Base-by-base conservation (phyloP, 805 yeast species). In the Wickerhamomyces chambardii region DNA sequence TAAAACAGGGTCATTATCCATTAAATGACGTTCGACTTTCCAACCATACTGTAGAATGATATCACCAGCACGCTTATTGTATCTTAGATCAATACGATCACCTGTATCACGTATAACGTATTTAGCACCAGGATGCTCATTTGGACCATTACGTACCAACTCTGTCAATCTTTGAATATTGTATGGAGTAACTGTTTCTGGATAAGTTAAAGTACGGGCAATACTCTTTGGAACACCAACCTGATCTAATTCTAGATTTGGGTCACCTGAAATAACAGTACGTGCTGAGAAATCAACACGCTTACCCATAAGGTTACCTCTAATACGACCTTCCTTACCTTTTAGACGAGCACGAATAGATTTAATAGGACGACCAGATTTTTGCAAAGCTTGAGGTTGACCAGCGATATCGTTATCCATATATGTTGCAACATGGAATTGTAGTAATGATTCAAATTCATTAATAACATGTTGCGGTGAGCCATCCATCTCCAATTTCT, bases 321-420 rank as follows among this genome's bases (percentile, higher is more conserved):
- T 81, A 44, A 92, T 77, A 68, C 98, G 89, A 42, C 99, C 98
- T 67, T 92, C 99, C 53, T 92, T 92, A 68, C 99, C 98, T 81
- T 92, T 92, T 51, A 92, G 72, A 68, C 99, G 89, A n/a, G 99
- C 97, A 66, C 99, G 80, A 51, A 92, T 92, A 31, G 97, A 86
- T 59, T 92, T 92, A 47, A 92, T 94, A 2, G 99, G 98, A 63
- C 99, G 83, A 39, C 99, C 99, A 38, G 97, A 85, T 62, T 92
- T 92, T 57, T 92, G 99, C 43, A 92, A 72, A 25, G 99, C 98
- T 61, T 90, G 98, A 1, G 98, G 99, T 65, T 92, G 98, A 43
- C 99, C 98, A 12, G 98, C 98, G 61, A 92, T 92, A 64, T 92
- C 97, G 59, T 92, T 92, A 64, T 92, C 98, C 99, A 92, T 92